Evolutionary conservation across 1,284 basidiomycete genomes (phyloP).

Genomic region (Sanghuangporus weigelae): DNA sequence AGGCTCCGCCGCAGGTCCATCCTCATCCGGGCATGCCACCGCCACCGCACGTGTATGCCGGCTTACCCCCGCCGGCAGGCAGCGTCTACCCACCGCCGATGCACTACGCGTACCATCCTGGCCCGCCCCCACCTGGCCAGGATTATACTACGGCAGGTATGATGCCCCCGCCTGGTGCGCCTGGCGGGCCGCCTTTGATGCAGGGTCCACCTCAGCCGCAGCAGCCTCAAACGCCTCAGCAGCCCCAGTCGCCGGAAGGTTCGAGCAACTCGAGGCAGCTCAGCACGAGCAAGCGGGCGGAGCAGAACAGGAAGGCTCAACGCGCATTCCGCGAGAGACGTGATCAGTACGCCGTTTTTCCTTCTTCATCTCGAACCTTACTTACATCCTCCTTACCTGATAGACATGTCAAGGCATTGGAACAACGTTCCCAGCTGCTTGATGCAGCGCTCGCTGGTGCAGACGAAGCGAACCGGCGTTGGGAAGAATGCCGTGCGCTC

Average conservation of each 20-base stretch:
- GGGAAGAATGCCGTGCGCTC: conserved; percentile 79
- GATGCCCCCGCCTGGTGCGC: conserved; percentile 8
- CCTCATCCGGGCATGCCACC: conserved; percentile 16
- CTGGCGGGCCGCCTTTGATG: conserved; percentile 6
- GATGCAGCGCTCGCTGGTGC: conserved; percentile 78
- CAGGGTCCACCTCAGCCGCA: conserved; percentile 7
- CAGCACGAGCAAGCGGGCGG: conserved; percentile 75
- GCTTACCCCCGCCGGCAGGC: conserved; percentile 15
- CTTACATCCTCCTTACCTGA: background rate
- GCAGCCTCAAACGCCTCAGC: conserved; percentile 6
- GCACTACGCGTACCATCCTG: conserved; percentile 4
- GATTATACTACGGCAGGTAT: conserved; percentile 12
- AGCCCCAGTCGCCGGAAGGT: background rate
- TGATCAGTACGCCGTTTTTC: conserved; percentile 61
- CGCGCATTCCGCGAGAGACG: conserved; percentile 78
- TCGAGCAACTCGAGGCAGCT: conserved; percentile 29
- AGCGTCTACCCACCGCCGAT: conserved; percentile 12
- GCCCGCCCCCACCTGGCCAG: conserved; percentile 9
- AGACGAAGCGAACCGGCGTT: conserved; percentile 78
- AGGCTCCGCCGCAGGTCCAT: conserved; percentile 20
- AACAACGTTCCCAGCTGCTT: conserved; percentile 74
- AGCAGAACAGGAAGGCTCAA: conserved; percentile 84
- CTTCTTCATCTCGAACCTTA: background rate
- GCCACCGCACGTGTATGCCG: conserved; percentile 16
- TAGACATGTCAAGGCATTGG: conserved; percentile 79